These are phyloP conservation scores for Verbascum thapsus DNA, from an alignment of 257 asterid genomes.

Conservation along the genomic window DNA sequence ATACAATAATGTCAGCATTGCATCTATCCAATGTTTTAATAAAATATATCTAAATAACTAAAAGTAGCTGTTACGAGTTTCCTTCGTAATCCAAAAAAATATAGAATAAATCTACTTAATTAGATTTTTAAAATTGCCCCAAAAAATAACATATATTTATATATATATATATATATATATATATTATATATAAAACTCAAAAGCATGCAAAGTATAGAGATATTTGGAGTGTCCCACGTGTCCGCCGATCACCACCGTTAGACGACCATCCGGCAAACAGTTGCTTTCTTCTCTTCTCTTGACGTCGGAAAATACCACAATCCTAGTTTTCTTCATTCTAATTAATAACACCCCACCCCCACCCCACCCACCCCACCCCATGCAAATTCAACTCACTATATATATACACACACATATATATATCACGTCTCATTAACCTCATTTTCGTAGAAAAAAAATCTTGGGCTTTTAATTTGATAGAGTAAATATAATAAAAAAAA, in stretches of 20 bases:
- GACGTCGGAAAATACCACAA: constrained; percentile 34
- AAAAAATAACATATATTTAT: no score
- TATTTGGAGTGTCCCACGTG: constrained; percentile 33
- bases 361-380: constrained; percentile 5
- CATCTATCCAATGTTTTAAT: no score
- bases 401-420: constrained; percentile 4
- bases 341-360: constrained; percentile 12
- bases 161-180: no score
- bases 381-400: constrained; percentile 14
- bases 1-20: no score
- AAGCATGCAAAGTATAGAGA: constrained; percentile 17
- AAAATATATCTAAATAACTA: no score
- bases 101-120: no score
- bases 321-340: constrained; percentile 33
- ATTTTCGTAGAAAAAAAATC: no score
- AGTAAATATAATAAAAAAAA: neutral
- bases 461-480: no score
- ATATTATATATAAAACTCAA: no score
- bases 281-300: constrained; percentile 24
- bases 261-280: constrained; percentile 3
- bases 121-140: no score
- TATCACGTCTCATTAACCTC: neutral
- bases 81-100: no score
- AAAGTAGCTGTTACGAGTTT: no score
- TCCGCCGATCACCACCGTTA: constrained; percentile 28